Evolutionary conservation across 1,139 yeast species (phyloP), one percentile per base, ranked within the genome.

Genomic region (Hansenula lynferdii): DNA sequence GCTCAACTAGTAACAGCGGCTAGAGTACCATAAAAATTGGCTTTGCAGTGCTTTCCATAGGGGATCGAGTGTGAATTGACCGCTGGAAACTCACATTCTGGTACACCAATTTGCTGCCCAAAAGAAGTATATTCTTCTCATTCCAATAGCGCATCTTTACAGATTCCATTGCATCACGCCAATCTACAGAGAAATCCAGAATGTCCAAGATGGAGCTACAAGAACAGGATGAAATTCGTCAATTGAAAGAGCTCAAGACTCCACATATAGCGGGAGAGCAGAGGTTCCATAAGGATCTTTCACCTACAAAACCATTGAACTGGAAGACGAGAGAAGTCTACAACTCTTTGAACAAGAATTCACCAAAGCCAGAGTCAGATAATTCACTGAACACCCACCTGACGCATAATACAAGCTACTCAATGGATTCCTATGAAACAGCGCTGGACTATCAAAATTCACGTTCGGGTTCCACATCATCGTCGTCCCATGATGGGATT

Each of bases 221-320:
- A 4, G 22, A 22, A 5, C 28, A 31, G 7, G 34, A 31, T 10
- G 27, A 20, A 8, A 21, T 23, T 6, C 21, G 18, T n/a, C 8
- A 23, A 17, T n/a, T 31, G 22, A 31, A 17, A 5, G 22, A 31
- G 15, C 16, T 31, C 8, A 31, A 31, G 28, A 31, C 34, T 31
- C 34, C 34, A 23, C 34, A 31, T 16, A 31, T 31, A 12, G 26
- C 25, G 10, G 25, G 6, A 2, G 16, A 24, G 6, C 27, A 23
- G 7, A 17, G 23, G 10, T 12, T 15, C n/a, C n/a, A n/a, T 23
- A 39, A 36, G n/a, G 51, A 38, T 11, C 41, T 50, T 6, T 51
- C 56, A 2, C 56, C 56, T 1, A 51, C 56, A 6, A 36, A 49
- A 36, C 56, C 56, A 8, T 31, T 51, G 34, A 47, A 49, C 28